Evolutionary conservation across 495 filamentous ascomycete species (phyloP), one percentile per base, ranked within the genome.

Genomic region (Rhypophila decipiens): DNA sequence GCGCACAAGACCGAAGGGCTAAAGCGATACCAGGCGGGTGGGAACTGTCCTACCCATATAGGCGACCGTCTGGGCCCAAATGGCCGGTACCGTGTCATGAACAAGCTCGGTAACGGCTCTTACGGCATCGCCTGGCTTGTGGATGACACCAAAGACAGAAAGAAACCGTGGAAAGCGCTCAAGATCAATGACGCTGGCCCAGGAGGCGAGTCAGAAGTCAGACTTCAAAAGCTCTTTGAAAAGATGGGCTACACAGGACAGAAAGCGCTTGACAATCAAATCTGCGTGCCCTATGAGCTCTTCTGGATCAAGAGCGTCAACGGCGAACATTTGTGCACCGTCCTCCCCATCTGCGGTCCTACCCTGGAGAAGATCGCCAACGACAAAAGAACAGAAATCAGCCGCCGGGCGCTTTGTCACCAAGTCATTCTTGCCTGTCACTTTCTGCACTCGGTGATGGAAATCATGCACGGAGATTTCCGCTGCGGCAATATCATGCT

Each of bases 101-200:
- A 76, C 52, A 79, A 77, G 39, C 57, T 77, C 12, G 75, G 71
- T 0, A 70, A 58, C 39, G 70, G 73, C 8, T 65, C 65, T 19
- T 75, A 65, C 50, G 72, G 67, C 9, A 78, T 68, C 4, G 63
- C 72, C 49, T 80, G 71, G 73, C 64, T 79, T 44, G 71, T 69
- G 29, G 57, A 49, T 2, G 71, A 79, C 33, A 37, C 18, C 1
- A 15, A 42, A 23, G 11, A 12, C 1, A 5, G 22, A 5, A 13
- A 7, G 7, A 31, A 7, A 31, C 27, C 27, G 13, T 42, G 39
- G 39, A 42, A 24, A 17, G 39, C 39, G 7, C 7, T 42, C 5
- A 42, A 42, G 13, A 42, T 42, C 39, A 13, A 7, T 4, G 17
- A 42, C 8, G 20, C 39, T 17, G 36, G 36, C 36, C 8, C 36